A percentile compares a stretch with the other conserved stretches of the same genome.
Conservation (phyloP, 345 rosid species). For the Rhizophora mangle region DNA sequence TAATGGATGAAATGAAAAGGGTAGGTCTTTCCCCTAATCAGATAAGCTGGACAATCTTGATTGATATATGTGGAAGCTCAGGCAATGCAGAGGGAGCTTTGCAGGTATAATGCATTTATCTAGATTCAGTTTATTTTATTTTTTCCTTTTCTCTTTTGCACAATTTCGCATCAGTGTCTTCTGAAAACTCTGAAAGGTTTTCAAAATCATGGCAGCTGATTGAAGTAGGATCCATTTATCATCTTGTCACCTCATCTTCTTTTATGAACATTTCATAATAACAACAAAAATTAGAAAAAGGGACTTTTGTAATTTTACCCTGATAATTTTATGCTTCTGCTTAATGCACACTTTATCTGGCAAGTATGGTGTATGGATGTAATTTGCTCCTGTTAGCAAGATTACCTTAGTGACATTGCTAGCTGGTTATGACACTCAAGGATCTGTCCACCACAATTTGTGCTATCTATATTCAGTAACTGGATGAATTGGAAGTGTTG, state of each 20-base stretch:
- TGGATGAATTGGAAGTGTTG: not conserved
- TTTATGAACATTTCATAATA: not conserved
- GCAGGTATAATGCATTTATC: conserved; percentile 48
- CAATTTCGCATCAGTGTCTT: not conserved
- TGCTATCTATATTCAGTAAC: not conserved
- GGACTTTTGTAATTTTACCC: not conserved
- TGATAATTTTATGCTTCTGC: not conserved
- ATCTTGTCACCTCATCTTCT: not conserved
- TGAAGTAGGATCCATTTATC: conserved; percentile 6
- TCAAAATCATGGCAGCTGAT: not conserved
- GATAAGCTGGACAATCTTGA: conserved; percentile 86
- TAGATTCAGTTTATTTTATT: not conserved
- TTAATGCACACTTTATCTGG: not conserved
- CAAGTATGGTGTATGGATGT: not conserved
- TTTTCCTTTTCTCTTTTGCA: conserved; percentile 1
- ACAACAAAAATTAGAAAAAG: not conserved
- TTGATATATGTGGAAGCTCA: conserved; percentile 66
- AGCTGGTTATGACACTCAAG: too few relatives aligned
- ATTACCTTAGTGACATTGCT: too few relatives aligned
- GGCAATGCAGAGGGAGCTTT: conserved; percentile 70
- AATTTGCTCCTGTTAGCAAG: not conserved
- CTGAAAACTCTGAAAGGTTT: too few relatives aligned
- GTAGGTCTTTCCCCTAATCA: conserved; percentile 69
- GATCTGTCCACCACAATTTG: too few relatives aligned
- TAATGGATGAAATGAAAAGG: conserved; percentile 79